Conservation (phyloP, 2,329 filamentous ascomycete species). For the Magnaporthales sp. region DNA sequence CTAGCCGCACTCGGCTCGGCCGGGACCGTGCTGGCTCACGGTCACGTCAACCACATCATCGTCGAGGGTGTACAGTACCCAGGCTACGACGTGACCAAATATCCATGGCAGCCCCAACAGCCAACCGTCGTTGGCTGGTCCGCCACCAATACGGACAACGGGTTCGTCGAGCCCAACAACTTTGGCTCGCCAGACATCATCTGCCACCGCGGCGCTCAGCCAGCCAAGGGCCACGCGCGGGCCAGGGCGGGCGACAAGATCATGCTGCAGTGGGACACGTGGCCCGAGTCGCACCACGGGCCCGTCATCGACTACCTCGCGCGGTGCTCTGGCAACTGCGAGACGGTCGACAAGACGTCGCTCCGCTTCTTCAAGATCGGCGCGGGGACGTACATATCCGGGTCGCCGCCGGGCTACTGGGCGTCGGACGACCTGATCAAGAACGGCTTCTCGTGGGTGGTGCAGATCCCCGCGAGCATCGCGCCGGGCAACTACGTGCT, state of each 20-base stretch:
- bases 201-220: conserved; percentile 32
- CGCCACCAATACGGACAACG: conserved; percentile 35
- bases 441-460: conserved; percentile 40
- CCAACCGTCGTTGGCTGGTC: conserved; percentile 31
- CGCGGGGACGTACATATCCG: conserved; percentile 17
- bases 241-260: conserved; percentile 31
- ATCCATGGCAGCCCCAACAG: conserved; percentile 26
- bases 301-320: conserved; percentile 59
- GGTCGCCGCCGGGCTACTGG: conserved; percentile 21
- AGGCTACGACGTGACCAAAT: conserved; percentile 29
- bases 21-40: conserved; percentile 38
- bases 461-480: conserved; percentile 35
- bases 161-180: conserved; percentile 36
- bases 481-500: conserved; percentile 41
- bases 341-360: conserved; percentile 11
- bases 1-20: conserved; percentile 31
- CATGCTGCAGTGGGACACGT: conserved; percentile 30
- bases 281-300: conserved; percentile 35
- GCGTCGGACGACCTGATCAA: conserved; percentile 33
- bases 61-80: conserved; percentile 55
- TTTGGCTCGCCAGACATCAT: conserved; percentile 33
- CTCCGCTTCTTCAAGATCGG: conserved; percentile 13
- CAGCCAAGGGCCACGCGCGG: conserved; percentile 27
- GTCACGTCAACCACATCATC: conserved; percentile 25
- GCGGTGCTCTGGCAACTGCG: conserved; percentile 9